Percentiles rank a stretch among this genome's conserved stretches.
These are phyloP conservation scores for Aspergillus aculeatinus DNA, from an alignment of 2,329 filamentous ascomycete species.

Conservation along the genomic window DNA sequence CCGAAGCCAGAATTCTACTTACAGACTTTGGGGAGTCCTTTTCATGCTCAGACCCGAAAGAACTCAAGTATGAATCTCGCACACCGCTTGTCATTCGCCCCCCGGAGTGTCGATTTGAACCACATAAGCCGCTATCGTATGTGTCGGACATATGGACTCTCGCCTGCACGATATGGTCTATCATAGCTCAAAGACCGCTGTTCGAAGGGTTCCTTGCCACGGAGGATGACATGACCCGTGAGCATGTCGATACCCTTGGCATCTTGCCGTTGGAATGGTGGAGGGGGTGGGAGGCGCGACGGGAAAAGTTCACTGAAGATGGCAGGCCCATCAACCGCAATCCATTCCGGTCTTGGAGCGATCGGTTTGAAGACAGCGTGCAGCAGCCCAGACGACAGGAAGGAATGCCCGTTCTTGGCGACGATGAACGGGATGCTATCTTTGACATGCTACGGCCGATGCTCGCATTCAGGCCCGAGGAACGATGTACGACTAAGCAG, in stretches of 20 bases:
- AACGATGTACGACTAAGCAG: slow-evolving; percentile 25
- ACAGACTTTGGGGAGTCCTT: slow-evolving; percentile 43
- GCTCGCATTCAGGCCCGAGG: slow-evolving; percentile 28
- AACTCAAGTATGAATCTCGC: slow-evolving; percentile 27
- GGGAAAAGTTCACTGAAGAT: slow-evolving; percentile 26
- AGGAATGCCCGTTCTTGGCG: not conserved
- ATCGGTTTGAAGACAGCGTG: slow-evolving; percentile 29
- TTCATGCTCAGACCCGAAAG: slow-evolving; percentile 18
- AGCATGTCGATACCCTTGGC: slow-evolving; percentile 36
- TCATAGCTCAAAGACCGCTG: slow-evolving; percentile 34
- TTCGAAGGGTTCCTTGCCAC: slow-evolving; percentile 30
- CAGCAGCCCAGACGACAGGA: slow-evolving; percentile 29
- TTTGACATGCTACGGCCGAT: slow-evolving; percentile 28
- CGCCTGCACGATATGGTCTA: slow-evolving; percentile 37
- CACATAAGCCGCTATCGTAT: slow-evolving; percentile 33
- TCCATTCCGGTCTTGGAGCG: slow-evolving; percentile 21
- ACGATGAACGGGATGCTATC: slow-evolving; percentile 19
- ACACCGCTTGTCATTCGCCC: slow-evolving; percentile 32
- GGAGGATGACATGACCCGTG: slow-evolving; percentile 29
- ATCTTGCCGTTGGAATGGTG: slow-evolving; percentile 30
- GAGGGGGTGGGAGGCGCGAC: slow-evolving; percentile 26
- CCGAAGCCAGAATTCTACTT: slow-evolving; percentile 28
- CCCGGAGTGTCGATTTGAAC: slow-evolving; percentile 41
- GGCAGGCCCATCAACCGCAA: slow-evolving; percentile 22
- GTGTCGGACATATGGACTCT: slow-evolving; percentile 45